A percentile compares a stretch with the other conserved stretches of the same genome.
phyloP scores from a whole-genome alignment of 768 basidiomycete genomes.

The Collybia sordida region DNA sequence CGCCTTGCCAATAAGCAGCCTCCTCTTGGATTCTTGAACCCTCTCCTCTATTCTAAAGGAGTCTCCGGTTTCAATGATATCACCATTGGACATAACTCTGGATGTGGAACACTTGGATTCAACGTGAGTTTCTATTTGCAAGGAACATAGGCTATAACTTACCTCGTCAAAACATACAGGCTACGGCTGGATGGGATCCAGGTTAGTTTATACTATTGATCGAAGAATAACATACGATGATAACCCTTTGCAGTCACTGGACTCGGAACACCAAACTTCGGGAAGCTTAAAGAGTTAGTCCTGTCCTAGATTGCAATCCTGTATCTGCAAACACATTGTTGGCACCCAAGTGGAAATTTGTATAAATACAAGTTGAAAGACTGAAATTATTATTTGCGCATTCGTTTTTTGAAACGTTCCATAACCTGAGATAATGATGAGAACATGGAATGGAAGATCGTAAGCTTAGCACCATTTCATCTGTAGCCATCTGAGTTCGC shows the following conservation, averaged over 20 bases:
- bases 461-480: conserved; percentile 65
- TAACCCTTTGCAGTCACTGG: conserved; percentile 43
- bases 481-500: conserved; percentile 82
- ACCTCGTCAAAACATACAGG: conserved; percentile 22
- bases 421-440: conserved; percentile 56
- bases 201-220: conserved; percentile 30
- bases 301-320: neutral
- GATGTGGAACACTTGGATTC: conserved; percentile 66
- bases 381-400: conserved; percentile 59
- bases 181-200: conserved; percentile 61
- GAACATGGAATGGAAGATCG: neutral
- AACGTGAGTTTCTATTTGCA: conserved; percentile 41
- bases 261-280: conserved; percentile 54
- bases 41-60: conserved; percentile 50
- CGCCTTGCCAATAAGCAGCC: conserved; percentile 40
- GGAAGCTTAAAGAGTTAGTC: conserved; percentile 40
- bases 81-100: conserved; percentile 52
- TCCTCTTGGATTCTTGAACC: conserved; percentile 69
- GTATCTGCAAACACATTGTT: neutral
- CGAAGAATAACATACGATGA: neutral
- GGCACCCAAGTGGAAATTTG: conserved; percentile 1
- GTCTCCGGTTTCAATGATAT: conserved; percentile 54
- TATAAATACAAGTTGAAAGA: neutral
- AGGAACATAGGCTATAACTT: neutral
- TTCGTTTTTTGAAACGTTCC: conserved; percentile 97